Conservation (phyloP, 805 yeast species). For the Metschnikowia santaceciliae region DNA sequence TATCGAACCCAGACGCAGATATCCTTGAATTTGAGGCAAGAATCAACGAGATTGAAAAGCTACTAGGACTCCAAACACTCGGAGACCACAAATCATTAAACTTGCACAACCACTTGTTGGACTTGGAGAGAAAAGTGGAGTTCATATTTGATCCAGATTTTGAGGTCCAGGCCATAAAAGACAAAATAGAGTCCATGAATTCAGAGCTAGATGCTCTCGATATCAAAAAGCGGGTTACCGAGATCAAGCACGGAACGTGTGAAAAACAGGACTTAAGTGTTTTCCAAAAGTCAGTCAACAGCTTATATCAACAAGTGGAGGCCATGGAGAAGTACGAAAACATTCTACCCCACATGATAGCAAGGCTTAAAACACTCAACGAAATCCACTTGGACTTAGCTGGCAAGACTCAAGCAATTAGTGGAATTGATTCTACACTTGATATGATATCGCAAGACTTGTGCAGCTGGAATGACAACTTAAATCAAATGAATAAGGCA, state of each 20-base stretch:
- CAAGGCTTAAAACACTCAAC: slow-evolving; percentile 30
- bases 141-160: slow-evolving; percentile 35
- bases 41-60: slow-evolving; percentile 20
- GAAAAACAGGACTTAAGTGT: not conserved
- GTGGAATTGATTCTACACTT: slow-evolving; percentile 27
- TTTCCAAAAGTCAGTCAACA: slow-evolving; percentile 23
- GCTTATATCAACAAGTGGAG: slow-evolving; percentile 23
- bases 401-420: slow-evolving; percentile 22
- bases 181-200: slow-evolving; percentile 22
- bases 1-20: not conserved
- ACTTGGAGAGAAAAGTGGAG: slow-evolving; percentile 30
- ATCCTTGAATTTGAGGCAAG: slow-evolving; percentile 25
- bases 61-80: slow-evolving; percentile 18
- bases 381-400: slow-evolving; percentile 31
- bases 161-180: slow-evolving; percentile 22
- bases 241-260: slow-evolving; percentile 7
- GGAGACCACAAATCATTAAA: slow-evolving; percentile 11
- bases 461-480: slow-evolving; percentile 26
- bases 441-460: slow-evolving; percentile 25
- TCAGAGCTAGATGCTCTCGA: slow-evolving; percentile 25
- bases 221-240: slow-evolving; percentile 19
- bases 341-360: slow-evolving; percentile 24
- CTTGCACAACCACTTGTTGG: slow-evolving; percentile 26
- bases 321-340: slow-evolving; percentile 22
- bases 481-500: slow-evolving; percentile 21